Evolutionary conservation across 208 protist genomes (phyloP).

Genomic region (Leishmania mexicana): DNA sequence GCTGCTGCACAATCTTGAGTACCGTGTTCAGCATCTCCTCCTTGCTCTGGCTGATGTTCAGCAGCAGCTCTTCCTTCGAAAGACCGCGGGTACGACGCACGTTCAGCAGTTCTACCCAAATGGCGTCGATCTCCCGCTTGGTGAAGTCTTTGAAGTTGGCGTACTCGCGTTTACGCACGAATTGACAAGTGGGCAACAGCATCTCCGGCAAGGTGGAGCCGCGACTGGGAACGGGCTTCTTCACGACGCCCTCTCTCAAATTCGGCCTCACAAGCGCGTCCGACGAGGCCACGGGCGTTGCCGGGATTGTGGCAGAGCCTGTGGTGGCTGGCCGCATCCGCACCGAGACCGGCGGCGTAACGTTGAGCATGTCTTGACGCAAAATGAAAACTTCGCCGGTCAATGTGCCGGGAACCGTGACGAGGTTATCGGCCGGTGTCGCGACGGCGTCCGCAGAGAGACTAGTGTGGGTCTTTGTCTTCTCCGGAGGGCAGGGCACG

Average conservation of each 20-base stretch:
- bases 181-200: slow-evolving; percentile 51
- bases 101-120: slow-evolving; percentile 71
- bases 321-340: not conserved
- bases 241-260: not conserved
- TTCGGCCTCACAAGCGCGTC: not conserved
- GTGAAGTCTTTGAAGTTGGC: slow-evolving; percentile 53
- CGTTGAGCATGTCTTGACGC: slow-evolving; percentile 10
- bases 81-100: slow-evolving; percentile 42
- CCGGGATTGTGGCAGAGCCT: not conserved
- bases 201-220: slow-evolving; percentile 33
- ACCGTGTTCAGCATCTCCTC: slow-evolving; percentile 32
- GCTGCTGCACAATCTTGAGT: slow-evolving; percentile 30
- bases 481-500: not conserved
- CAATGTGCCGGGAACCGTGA: slow-evolving; percentile 22
- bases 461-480: not conserved
- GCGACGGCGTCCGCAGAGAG: not conserved
- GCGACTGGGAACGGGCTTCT: not conserved
- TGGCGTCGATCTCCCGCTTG: slow-evolving; percentile 59
- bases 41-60: slow-evolving; percentile 41
- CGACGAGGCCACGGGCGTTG: not conserved
- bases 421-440: not conserved
- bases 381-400: slow-evolving; percentile 28
- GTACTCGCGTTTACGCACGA: slow-evolving; percentile 61
- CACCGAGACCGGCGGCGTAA: slow-evolving; percentile 1
- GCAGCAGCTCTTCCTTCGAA: slow-evolving; percentile 60